A percentile compares a stretch with the other conserved stretches of the same genome.
Evolutionary conservation across 306 rosid species (phyloP).

Genomic region (Carpinus viminea): DNA sequence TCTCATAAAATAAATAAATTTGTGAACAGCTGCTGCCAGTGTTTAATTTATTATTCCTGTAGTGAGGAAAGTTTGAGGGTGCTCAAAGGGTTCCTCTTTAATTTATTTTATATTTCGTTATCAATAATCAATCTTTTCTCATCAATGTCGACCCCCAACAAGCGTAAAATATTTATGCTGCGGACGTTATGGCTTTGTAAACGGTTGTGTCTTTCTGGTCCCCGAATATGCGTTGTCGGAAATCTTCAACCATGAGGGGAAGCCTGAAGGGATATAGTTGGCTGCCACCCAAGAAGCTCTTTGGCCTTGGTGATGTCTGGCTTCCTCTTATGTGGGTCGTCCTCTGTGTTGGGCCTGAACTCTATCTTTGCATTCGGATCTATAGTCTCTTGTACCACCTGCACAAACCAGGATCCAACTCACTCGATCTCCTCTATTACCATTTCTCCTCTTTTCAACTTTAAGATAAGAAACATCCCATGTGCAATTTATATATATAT

Average conservation of each 20-base stretch:
- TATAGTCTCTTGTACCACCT: constrained; percentile 92
- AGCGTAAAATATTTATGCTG: constrained; percentile 18
- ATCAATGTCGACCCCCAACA: not conserved
- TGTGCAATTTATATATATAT: too few species aligned
- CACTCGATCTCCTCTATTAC: not conserved
- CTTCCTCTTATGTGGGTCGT: constrained; percentile 94
- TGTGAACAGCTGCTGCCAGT: constrained; percentile 9
- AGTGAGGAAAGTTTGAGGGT: not conserved
- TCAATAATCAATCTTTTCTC: not conserved
- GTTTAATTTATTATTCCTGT: constrained; percentile 23
- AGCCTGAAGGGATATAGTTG: constrained; percentile 87
- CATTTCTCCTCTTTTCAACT: not conserved
- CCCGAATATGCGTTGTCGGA: constrained; percentile 71
- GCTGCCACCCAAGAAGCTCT: constrained; percentile 91
- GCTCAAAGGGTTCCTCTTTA: not conserved
- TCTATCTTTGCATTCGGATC: constrained; percentile 86
- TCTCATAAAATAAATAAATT: not conserved
- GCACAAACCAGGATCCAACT: constrained; percentile 15
- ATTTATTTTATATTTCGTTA: constrained; percentile 22
- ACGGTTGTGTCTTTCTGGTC: constrained; percentile 38
- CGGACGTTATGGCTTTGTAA: constrained; percentile 12
- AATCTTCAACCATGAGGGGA: constrained; percentile 85
- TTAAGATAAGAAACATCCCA: not conserved
- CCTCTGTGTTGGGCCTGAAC: constrained; percentile 91
- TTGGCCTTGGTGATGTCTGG: constrained; percentile 91